Base-by-base conservation (phyloP, 768 basidiomycete genomes). In the Kwoniella sp. region DNA sequence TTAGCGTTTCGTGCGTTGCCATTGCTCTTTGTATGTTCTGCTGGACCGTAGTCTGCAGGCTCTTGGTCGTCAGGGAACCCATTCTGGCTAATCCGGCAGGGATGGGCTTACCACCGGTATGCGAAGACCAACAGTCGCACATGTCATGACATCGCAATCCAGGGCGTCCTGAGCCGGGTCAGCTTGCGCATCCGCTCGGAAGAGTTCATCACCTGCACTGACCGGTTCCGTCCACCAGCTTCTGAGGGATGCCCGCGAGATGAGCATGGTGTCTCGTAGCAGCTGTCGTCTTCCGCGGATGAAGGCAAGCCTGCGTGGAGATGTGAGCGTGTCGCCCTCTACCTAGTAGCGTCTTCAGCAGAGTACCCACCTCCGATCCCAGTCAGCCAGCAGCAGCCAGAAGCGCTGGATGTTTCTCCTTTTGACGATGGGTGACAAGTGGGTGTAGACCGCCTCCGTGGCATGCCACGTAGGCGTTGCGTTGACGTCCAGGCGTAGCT, bases 101-200 rank as follows among this genome's bases (percentile, higher is more conserved):
- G 23, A 41, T 12, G 32, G 23, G 19, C 50, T 43, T 22, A 51
- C 50, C 20, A 51, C 14, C 3, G 39, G 28, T n/a, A n/a, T 31
- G 3, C 50, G 40, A n/a, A 51, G 37, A 20, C 28, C 33, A 29
- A 51, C 41, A 10, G 39, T 32, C 2, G 50, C 50, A 27, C 50
- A 51, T 5, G 50, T 42, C 50, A 51, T 51, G 11, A 41, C 50
- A 20, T 51, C 50, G 17, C 50, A 51, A 14, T 42, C 39, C 14
- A 51, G 9, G 2, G 50, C 40, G 20, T 22, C 36, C 44, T 46
- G 19, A 14, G 11, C n/a, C n/a, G n/a, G n/a, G n/a, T n/a, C n/a
- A n/a, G 9, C 3, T 4, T 31, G 4, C 14, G 44, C n/a, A 6
- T 3, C 26, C 12, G 17, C 15, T 29, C 29, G 17, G 8, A 32